Base-by-base conservation (phyloP, 768 basidiomycete species). In the Suillus subaureus region DNA sequence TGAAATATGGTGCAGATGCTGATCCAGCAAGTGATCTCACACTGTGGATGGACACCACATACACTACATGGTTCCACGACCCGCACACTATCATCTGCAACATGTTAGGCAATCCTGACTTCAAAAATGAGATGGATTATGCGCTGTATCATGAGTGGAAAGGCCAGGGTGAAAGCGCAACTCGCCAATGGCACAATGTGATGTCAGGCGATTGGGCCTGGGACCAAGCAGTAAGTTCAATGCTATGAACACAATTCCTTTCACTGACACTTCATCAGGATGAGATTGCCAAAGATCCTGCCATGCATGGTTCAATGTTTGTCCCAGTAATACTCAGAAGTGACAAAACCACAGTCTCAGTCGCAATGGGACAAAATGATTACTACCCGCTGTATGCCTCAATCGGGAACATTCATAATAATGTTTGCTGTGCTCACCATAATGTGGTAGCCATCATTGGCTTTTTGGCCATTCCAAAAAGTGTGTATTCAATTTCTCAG, bases 41-140 rank as follows among this genome's bases (percentile, higher is more conserved):
- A 9, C 62, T 67, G 11, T 78, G 76, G 77, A 78, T 74, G 70
- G 65, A 64, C 0, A 61, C 67, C 5, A 64, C n/a, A n/a, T n/a
- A n/a, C n/a, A n/a, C n/a, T n/a, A n/a, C n/a, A n/a, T n/a, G n/a
- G n/a, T n/a, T n/a, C 63, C 65, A 72, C 4, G 63, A 71, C 49
- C 72, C 71, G 0, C 65, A 61, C 9, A 42, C 56, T 13, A 66
- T 71, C 21, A 63, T 69, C 26, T 64, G 45, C 11, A 70, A 72
- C 33, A 66, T 70, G 65, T 65, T 75, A 1, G 47, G 47, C 5
- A 74, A 73, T 51, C 73, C 73, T 0, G 69, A 72, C 45, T 74
- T 73, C 40, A 58, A 55, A 2, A 56, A 64, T 9, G 69, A 69
- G 31, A 68, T 75, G n/a, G 70, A 77, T 62, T 66, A 57, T 45